Base-by-base conservation (phyloP, 306 rosid species). In the Cajanus cajan region DNA sequence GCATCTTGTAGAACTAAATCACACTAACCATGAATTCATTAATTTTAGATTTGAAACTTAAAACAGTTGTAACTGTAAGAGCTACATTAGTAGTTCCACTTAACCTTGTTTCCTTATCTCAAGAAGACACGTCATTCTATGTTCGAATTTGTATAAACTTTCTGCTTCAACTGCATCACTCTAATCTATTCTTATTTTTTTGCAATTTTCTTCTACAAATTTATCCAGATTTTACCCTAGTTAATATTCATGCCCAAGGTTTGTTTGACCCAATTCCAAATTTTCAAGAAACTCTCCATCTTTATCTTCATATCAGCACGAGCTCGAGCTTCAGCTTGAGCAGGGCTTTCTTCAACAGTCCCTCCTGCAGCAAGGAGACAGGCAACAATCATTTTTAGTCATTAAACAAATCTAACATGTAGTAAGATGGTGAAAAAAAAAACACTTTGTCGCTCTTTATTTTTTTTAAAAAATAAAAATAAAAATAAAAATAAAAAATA, bases 291-390 rank as follows among this genome's bases (percentile, higher is more conserved):
- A 31, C 57, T 73, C 76, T 82, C 89, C 88, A 70, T 78, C 82
- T 82, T 79, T 70, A 92, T 77, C 82, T 90, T 81, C 86, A 65
- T 79, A 21, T 72, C 78, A 15, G 95, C 97, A 1, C 73, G 77
- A n/a, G 76, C 87, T 48, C 93, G 84, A 15, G 93, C 97, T 81
- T 83, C 82, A 0, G 92, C 93, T 85, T 89, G 93, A 62, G 93
- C 93, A 2, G 88, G 87, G 22, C 90, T 92, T 87, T 90, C 97
- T 64, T 80, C 86, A 31, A 61, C 84, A 7, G 33, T 57, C n/a
- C 66, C 84, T 18, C 66, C 65, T 36, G 82, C 92, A 88, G 81
- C 76, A 80, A 45, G 68, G 16, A 25, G 50, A 25, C 4, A 61
- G 50, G 34, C 4, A 61, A 61, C 45, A 19, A 66, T 31, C 21